Base-by-base conservation (phyloP, 1,284 basidiomycete genomes). In the Athelia psychrophila region DNA sequence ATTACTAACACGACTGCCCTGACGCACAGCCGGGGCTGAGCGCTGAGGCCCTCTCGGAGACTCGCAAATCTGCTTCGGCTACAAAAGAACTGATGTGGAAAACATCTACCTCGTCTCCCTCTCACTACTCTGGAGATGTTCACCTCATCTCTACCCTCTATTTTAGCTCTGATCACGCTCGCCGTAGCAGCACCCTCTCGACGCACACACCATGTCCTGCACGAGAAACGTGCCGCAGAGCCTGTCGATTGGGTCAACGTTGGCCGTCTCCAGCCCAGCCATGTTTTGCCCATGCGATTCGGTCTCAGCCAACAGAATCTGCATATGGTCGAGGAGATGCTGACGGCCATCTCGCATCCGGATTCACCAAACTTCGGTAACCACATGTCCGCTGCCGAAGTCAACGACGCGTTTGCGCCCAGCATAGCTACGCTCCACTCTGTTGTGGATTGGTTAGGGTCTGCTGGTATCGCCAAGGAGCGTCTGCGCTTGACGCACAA, bases 271-370 rank as follows among this genome's bases (percentile, higher is more conserved):
- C 65, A 68, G 19, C 46, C 65, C 8, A 47, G 64, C 56, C 56
- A 59, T 35, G 44, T 70, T 30, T 61, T 77, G 25, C 75, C 75
- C 19, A 62, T 81, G 56, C 71, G 75, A 40, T 70, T 80, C 46
- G 78, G 74, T 4, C 69, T 81, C 16, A 64, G 61, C 2, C 77
- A 80, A 59, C 65, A 64, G 40, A 79, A 79, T 57, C 56, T 80
- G 30, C 62, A 75, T 46, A 63, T 63, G 13, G 55, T 79, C 20
- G 72, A 78, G 51, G 70, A 73, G 16, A 59, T 72, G 53, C 67
- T 80, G n/a, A 60, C 76, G 56, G 66, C 71, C 45, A 72, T 80
- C 18, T 76, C 78, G 3, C 69, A 79, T 55, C 78, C 78, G 6
- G 70, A 71, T 9, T 71, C 65, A 1, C 47, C 61, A 8, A 62